Conservation (phyloP, 2,329 filamentous ascomycete species). For the Mycogone perniciosa region DNA sequence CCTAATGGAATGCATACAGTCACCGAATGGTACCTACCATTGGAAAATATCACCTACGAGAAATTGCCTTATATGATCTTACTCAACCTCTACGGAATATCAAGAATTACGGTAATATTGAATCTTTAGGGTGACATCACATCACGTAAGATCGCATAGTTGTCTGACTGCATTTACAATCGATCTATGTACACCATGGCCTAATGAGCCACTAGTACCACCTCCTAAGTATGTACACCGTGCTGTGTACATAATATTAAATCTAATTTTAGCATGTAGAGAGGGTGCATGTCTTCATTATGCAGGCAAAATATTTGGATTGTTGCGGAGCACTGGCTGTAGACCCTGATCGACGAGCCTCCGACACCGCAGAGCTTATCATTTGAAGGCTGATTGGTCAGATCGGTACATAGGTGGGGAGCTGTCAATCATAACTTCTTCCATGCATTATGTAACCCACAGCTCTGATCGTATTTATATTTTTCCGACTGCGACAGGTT, state of each 20-base stretch:
- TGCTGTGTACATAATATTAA: too few species aligned
- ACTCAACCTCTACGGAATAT: neutral
- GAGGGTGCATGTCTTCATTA: neutral
- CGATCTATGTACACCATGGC: neutral
- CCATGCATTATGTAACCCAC: neutral
- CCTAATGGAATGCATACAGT: too few species aligned
- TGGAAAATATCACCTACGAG: too few species aligned
- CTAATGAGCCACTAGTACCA: neutral
- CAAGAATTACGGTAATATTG: too few species aligned
- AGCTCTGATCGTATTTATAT: neutral
- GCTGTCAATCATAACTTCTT: too few species aligned
- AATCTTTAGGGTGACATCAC: neutral
- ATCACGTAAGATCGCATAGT: constrained; percentile 6
- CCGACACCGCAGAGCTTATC: constrained; percentile 6
- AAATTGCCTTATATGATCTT: too few species aligned
- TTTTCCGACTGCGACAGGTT: neutral
- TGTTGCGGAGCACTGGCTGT: too few species aligned
- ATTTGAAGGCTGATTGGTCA: too few species aligned
- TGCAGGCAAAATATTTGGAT: neutral
- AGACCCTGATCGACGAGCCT: neutral
- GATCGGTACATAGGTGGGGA: too few species aligned
- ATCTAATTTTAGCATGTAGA: neutral
- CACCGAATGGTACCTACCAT: too few species aligned
- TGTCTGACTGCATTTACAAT: neutral
- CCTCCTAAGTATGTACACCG: too few species aligned